Evolutionary conservation across 306 rosid species (phyloP).

Genomic region (Vigna unguiculata): DNA sequence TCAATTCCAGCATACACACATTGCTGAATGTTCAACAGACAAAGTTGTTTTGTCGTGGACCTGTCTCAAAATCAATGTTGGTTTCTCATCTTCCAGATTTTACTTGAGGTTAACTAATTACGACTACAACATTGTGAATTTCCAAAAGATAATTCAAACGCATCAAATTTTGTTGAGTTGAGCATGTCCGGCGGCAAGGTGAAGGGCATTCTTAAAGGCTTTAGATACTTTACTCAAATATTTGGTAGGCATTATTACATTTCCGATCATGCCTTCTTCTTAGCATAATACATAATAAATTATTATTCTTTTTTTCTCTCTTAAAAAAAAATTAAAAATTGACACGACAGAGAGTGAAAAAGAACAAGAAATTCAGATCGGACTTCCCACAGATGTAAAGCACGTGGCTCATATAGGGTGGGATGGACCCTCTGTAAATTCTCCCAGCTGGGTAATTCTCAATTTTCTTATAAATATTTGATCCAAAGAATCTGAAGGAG

Average conservation of each 20-base stretch:
- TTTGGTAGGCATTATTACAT: constrained; percentile 65
- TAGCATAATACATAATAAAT: not conserved
- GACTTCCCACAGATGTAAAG: constrained; percentile 92
- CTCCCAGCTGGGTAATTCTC: constrained; percentile 87
- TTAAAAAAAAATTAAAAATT: not conserved
- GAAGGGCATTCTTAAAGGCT: constrained; percentile 88
- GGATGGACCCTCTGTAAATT: constrained; percentile 93
- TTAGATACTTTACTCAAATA: constrained; percentile 84
- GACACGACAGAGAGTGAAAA: constrained; percentile 66
- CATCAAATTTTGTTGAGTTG: not conserved
- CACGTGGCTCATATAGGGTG: constrained; percentile 98
- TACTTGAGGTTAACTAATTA: not conserved
- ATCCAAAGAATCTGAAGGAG: too few relatives aligned
- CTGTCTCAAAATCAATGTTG: constrained; percentile 39
- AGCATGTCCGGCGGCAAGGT: constrained; percentile 69
- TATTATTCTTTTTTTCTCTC: not conserved
- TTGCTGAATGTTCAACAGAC: constrained; percentile 38
- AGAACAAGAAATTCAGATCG: constrained; percentile 87
- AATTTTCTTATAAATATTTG: not conserved
- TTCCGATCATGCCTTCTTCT: not conserved
- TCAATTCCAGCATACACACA: constrained; percentile 28
- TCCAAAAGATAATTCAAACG: constrained; percentile 10
- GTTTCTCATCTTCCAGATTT: constrained; percentile 36
- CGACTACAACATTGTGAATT: constrained; percentile 27
- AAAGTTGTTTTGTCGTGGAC: constrained; percentile 23